A percentile compares a stretch with the other conserved stretches of the same genome.
Evolutionary conservation across 1,284 basidiomycete species (phyloP).

Genomic region (Porphyrellus sp.): DNA sequence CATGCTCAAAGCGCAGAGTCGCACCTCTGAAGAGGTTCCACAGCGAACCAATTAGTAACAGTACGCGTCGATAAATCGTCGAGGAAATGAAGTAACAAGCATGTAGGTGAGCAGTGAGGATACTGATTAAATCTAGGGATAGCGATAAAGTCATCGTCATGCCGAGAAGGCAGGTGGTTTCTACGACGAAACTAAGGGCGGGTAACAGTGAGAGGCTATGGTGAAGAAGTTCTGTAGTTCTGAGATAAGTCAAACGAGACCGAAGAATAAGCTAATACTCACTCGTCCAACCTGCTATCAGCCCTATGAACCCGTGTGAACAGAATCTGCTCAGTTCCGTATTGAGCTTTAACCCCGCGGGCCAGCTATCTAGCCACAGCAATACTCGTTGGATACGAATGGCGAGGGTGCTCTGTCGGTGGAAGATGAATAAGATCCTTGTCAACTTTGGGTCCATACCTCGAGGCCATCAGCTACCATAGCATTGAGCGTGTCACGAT

Average conservation of each 20-base stretch:
- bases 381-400: conserved; percentile 54
- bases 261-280: conserved; percentile 26
- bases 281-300: conserved; percentile 71
- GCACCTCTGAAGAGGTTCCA: conserved; percentile 94
- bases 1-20: conserved; percentile 17
- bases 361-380: conserved; percentile 92
- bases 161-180: conserved; percentile 59
- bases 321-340: conserved; percentile 87
- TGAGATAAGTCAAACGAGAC: conserved; percentile 7
- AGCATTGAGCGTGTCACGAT: conserved; percentile 44
- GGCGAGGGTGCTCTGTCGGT: conserved; percentile 44
- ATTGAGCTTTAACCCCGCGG: conserved; percentile 94
- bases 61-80: conserved; percentile 61
- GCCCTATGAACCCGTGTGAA: conserved; percentile 62
- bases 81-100: conserved; percentile 69
- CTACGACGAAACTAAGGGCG: conserved; percentile 39
- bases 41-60: conserved; percentile 63
- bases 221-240: conserved; percentile 23
- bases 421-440: background rate
- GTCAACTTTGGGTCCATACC: conserved; percentile 32
- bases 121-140: conserved; percentile 59
- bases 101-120: conserved; percentile 74
- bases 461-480: conserved; percentile 41
- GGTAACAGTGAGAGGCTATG: conserved; percentile 25
- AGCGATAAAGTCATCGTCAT: conserved; percentile 70